These are phyloP conservation scores for Tetrahymena malaccensis DNA, from an alignment of 73 alveolate genomes.

Conservation along the genomic window DNA sequence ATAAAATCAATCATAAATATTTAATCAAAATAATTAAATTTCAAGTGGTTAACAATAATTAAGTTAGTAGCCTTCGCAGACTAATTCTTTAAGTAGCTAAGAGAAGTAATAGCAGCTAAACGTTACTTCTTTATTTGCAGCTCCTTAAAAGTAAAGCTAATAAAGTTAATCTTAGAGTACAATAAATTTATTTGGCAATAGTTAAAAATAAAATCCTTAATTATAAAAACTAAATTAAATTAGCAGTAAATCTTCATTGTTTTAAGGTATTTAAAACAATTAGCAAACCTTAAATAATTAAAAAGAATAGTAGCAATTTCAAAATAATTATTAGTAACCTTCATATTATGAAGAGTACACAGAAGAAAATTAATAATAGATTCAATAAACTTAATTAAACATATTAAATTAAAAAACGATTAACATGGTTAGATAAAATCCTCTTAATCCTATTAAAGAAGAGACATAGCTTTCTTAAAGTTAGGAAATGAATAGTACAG, in stretches of 20 bases:
- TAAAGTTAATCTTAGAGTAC: background rate
- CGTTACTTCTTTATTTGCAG: background rate
- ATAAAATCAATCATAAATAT: no score
- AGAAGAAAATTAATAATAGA: background rate
- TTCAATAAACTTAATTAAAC: background rate
- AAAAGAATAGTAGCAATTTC: background rate
- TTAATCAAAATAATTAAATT: no score
- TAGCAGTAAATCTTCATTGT: background rate
- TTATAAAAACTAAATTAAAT: no score
- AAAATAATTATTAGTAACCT: background rate
- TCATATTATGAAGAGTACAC: background rate
- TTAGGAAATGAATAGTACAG: background rate
- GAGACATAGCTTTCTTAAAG: background rate
- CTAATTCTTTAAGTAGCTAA: background rate
- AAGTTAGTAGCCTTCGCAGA: no score
- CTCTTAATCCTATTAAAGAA: background rate
- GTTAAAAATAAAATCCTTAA: no score
- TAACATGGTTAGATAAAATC: background rate
- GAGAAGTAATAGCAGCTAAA: background rate
- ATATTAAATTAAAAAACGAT: background rate
- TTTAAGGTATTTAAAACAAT: background rate
- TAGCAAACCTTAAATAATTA: no score
- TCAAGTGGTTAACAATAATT: no score
- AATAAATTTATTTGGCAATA: background rate
- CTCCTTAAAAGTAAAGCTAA: background rate